Evolutionary conservation across 2,329 filamentous ascomycete genomes (phyloP), one percentile per base, ranked within the genome.

Genomic region (Ascochyta viciae-villosae): DNA sequence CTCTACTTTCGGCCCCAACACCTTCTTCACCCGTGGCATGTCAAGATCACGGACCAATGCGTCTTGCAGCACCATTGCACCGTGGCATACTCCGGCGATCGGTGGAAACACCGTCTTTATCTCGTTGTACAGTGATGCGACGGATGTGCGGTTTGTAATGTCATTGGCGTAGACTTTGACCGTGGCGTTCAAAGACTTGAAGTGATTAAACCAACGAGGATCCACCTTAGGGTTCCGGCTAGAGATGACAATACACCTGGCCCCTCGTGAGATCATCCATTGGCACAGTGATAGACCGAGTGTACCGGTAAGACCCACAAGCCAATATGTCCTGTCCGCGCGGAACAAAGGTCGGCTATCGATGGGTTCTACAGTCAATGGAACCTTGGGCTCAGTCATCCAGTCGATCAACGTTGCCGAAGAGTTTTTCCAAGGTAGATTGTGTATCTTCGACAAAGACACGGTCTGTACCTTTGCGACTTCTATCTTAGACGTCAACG

Each of bases 211-310:
- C 58, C 57, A 48, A 2, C 38, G 33, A n/a, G 49, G 45, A 15
- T 77, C 64, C 2, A 80, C 54, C 3, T 72, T 62, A 3, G 77
- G 75, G 12, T 68, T 72, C 1, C 80, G 75, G 42, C 77, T 80
- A 0, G 76, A 73, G 2, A 83, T 24, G 4, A 62, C 61, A 22
- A 73, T 37, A 23, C 65, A n/a, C 15, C 51, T 48, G 4, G 68
- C 71, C 0, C 66, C 66, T 19, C 62, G 50, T 3, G n/a, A 13
- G 2, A 67, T 45, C 68, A 72, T 70, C 62, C 63, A 72, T 12
- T 54, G 6, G 16, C 48, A 50, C 1, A 71, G 39, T 0, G 63
- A 64, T 0, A 50, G 42, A 1, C 68, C 70, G 19, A 72, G 15
- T 1, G 54, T 60, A 3, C 68, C 67, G 0, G 62, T 53, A 8